Evolutionary conservation across 2,329 filamentous ascomycete genomes (phyloP), one percentile per base, ranked within the genome.

Genomic region (Elsinoe arachidis): DNA sequence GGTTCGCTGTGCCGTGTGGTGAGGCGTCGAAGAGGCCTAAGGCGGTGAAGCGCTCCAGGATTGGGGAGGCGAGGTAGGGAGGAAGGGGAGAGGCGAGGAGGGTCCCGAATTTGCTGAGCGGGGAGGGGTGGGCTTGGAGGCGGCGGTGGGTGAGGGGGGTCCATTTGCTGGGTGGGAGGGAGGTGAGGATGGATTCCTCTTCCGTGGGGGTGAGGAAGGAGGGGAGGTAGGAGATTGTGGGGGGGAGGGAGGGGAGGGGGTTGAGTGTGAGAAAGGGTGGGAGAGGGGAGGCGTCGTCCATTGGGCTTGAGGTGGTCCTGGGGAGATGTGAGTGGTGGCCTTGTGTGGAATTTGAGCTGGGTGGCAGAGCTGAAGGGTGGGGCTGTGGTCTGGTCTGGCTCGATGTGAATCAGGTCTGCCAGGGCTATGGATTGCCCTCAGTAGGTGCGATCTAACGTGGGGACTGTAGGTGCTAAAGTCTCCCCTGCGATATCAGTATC

Each of bases 111-210:
- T 84, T 81, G 35, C 89, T 86, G 9, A 97, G 81, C 58, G 89
- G 82, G 2, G 88, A 93, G 1, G 92, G 93, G 80, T 91, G 90
- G 0, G 89, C 89, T 77, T 97, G 91, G 0, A 99, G 82, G 41
- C 92, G 86, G 57, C 93, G 87, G 70, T 90, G 89, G n/a, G 86
- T 83, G 57, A 99, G 85, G 52, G 86, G 80, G 61, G 89, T 91
- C 92, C 93, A 99, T 68, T 85, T 81, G 38, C 75, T 72, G 12
- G 72, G 58, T 6, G 76, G 75, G 2, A 78, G 41, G 33, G 59
- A 56, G 23, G 21, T 5, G 76, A 74, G 76, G 61, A 21, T 15
- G 30, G 76, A 85, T 33, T 74, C 69, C 73, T 96, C 90, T 71
- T 96, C 90, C 44, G 85, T 81, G 56, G 76, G 71, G 3, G 80